Evolutionary conservation across 768 basidiomycete genomes (phyloP), one percentile per base, ranked within the genome.

Genomic region (Pisolithus microcarpus): DNA sequence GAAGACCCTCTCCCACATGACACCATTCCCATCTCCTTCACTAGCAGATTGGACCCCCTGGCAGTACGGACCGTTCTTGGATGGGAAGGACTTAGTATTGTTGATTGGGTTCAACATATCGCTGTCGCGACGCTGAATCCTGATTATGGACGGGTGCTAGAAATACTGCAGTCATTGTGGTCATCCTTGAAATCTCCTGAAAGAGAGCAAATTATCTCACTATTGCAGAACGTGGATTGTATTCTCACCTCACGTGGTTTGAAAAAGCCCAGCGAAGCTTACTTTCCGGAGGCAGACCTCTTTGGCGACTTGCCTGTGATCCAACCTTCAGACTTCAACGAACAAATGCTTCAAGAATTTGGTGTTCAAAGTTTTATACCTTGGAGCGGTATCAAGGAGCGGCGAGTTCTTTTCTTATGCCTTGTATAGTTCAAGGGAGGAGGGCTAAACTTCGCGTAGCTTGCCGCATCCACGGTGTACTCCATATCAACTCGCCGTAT

Each of bases 271-370:
- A 62, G 65, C 4, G 80, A 92, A 46, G 71, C 85, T 4, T 95
- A 94, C 68, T 93, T 96, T 61, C 70, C 82, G 9, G 88, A 81
- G 53, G 92, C 85, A n/a, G 80, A 88, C 56, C 72, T 97, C n/a
- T 96, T 97, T 65, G 78, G 78, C 23, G 93, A 95, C 63, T 71
- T 93, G 16, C 82, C 91, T 3, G 79, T 88, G 38, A 80, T 90
- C 8, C 21, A 30, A 26, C 75, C 69, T 0, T 65, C 92, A 23
- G 34, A 15, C 5, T 13, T 79, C 77, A 3, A 61, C 67, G 3
- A 50, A 63, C 0, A 70, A 57, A 68, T 85, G 8, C 61, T 85
- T 5, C 67, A 76, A 45, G 75, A 75, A 1, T 66, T 96, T 0
- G 90, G 86, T 11, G 85, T 92, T 19, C 74, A 84, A 6, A 83